Conservation (phyloP, 371 early-diverging fungal species). For the Circinella umbellata region DNA sequence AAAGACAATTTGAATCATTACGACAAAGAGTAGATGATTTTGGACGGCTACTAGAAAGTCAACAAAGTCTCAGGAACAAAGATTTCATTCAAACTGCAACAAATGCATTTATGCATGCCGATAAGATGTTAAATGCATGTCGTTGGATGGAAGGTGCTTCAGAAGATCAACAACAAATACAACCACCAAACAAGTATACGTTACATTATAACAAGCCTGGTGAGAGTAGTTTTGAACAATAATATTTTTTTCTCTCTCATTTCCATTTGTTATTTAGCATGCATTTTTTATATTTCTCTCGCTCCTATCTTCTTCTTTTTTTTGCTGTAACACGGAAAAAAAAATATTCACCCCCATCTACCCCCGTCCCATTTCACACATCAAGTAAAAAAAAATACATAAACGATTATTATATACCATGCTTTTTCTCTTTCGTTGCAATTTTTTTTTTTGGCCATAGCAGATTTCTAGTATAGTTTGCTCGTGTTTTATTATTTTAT, state of each 20-base stretch:
- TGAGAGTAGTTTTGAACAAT: background rate
- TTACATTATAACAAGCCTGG: conserved; percentile 15
- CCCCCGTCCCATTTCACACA: too few species aligned
- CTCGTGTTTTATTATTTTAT: too few species aligned
- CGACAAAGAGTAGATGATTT: conserved; percentile 38
- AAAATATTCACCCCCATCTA: background rate
- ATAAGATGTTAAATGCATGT: conserved; percentile 46
- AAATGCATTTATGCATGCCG: conserved; percentile 40
- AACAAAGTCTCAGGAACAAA: conserved; percentile 36
- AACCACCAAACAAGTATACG: conserved; percentile 42
- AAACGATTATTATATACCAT: too few species aligned
- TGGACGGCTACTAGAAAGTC: conserved; percentile 41
- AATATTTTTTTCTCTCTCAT: background rate
- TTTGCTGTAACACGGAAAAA: background rate
- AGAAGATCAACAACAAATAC: conserved; percentile 10
- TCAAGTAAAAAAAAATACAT: too few species aligned
- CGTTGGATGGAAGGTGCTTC: conserved; percentile 24
- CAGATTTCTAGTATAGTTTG: too few species aligned
- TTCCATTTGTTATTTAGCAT: background rate
- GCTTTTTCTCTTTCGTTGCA: too few species aligned
- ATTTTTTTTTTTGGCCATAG: too few species aligned
- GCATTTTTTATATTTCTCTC: background rate
- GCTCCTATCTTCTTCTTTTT: background rate
- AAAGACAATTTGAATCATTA: conserved; percentile 39
- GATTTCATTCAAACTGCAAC: conserved; percentile 42